Evolutionary conservation across 805 yeast species (phyloP).

Genomic region (Starmerella vitae): DNA sequence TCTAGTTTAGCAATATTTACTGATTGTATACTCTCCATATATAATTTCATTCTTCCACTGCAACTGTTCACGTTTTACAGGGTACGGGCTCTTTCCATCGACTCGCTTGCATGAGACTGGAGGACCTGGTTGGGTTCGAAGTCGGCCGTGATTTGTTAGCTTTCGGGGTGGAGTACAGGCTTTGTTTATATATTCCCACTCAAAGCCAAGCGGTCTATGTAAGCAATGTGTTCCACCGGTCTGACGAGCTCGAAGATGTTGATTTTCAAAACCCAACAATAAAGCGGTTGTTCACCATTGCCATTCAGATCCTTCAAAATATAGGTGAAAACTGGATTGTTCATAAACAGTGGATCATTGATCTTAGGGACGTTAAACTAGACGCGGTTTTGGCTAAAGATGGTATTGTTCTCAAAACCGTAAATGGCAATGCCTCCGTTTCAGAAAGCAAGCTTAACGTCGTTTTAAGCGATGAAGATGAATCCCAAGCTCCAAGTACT

Average conservation of each 20-base stretch:
- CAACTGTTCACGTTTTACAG: too few relatives aligned
- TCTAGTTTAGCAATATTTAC: too few relatives aligned
- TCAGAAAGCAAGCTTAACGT: too few relatives aligned
- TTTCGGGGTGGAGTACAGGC: constrained; percentile 2
- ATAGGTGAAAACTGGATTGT: constrained; percentile 2
- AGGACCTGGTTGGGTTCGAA: constrained; percentile 3
- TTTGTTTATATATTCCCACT: constrained; percentile 11
- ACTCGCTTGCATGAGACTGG: constrained; percentile 1
- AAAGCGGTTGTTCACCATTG: constrained; percentile 8
- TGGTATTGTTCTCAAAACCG: not conserved
- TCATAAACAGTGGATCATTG: constrained; percentile 8
- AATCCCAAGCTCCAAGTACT: not conserved
- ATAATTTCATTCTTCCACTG: too few relatives aligned
- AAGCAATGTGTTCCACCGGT: constrained; percentile 9
- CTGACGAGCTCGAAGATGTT: constrained; percentile 1
- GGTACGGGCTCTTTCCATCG: not conserved
- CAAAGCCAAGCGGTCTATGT: constrained; percentile 16
- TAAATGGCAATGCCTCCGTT: not conserved
- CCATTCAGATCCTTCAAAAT: constrained; percentile 9
- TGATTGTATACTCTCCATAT: too few relatives aligned
- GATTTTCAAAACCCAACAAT: constrained; percentile 2
- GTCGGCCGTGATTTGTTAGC: not conserved
- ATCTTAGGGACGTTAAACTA: constrained; percentile 8
- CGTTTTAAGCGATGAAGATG: not conserved
- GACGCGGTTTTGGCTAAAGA: not conserved